Evolutionary conservation across 2,329 filamentous ascomycete species (phyloP), one percentile per base, ranked within the genome.

Genomic region (Tolypocladium cylindrosporum): DNA sequence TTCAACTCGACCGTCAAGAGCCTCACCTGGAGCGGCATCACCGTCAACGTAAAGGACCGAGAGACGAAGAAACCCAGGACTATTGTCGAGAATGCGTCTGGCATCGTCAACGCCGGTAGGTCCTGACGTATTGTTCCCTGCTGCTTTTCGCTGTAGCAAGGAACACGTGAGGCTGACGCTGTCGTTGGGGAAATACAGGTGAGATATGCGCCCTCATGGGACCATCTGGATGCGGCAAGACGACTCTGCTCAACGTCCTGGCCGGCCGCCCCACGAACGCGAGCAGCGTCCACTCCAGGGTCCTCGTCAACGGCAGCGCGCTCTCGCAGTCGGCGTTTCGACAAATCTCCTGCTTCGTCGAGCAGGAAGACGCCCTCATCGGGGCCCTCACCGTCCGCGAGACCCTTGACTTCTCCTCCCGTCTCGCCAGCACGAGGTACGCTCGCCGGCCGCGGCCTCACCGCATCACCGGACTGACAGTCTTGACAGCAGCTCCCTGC

Each of bases 301-400:
- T 80, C 3, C 77, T 83, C 2, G 77, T 79, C 37, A 91, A 94
- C 69, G 88, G 88, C 37, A 69, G 67, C 2, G 66, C 72, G 4
- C 73, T 84, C 4, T 78, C 83, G 1, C 71, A 76, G 9, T 69
- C 76, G 9, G 75, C 75, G 0, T 87, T 93, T 63, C 82, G 84
- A 21, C 77, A 82, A 54, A 77, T 93, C 55, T 87, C 83, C 57
- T 84, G 84, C 53, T 95, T 91, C 67, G 91, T 95, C 27, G 91
- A 96, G 74, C 91, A 96, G 70, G 90, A 95, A 63, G 91, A 96
- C 75, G 87, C 89, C 1, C 78, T 95, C 14, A 88, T 93, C 55
- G 91, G 90, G 5, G 87, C 87, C 0, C 76, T 95, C 62, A 95
- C 90, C 0, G 89, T 93, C 10, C 78, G 81, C 36, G 91, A 95